Percentiles rank a stretch among this genome's conserved stretches.
phyloP scores from a whole-genome alignment of 805 yeast species.

The Sungouiozyma intestinalis region DNA sequence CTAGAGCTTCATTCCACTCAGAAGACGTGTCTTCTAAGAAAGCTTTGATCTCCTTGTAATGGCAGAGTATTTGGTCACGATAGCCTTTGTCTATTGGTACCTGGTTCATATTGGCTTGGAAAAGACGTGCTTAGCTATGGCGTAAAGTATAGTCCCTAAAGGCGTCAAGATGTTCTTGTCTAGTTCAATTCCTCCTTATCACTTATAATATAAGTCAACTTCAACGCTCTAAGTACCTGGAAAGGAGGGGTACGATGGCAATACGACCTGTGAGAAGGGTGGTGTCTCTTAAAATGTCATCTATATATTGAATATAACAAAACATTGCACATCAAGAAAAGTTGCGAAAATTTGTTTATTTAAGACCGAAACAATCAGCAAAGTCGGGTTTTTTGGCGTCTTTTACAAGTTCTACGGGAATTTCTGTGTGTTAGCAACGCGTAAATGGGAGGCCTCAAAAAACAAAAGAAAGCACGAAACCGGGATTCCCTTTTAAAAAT shows the following conservation, averaged over 20 bases:
- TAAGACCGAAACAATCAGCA: neutral
- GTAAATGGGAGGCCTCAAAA: neutral
- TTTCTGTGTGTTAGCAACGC: neutral
- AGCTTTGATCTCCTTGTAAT: conserved; percentile 2
- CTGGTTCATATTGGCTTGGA: too few species aligned
- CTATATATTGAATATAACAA: neutral
- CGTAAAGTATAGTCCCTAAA: too few species aligned
- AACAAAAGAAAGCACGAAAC: neutral
- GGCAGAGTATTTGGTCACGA: conserved; percentile 2
- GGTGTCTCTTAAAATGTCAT: too few species aligned
- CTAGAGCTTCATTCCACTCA: neutral
- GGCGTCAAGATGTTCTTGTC: too few species aligned
- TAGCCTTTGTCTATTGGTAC: neutral
- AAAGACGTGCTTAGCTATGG: too few species aligned
- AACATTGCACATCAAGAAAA: neutral
- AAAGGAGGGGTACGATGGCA: too few species aligned
- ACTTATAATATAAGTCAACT: too few species aligned
- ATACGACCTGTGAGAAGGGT: too few species aligned
- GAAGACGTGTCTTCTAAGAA: conserved; percentile 1
- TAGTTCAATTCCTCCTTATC: too few species aligned
- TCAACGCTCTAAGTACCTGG: too few species aligned
- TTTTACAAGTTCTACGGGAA: neutral
- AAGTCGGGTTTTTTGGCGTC: neutral
- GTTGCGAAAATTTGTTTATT: neutral
- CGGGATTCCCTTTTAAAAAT: neutral